Base-by-base conservation (phyloP, 176 grass and related monocot species). In the Oryza nivara region DNA sequence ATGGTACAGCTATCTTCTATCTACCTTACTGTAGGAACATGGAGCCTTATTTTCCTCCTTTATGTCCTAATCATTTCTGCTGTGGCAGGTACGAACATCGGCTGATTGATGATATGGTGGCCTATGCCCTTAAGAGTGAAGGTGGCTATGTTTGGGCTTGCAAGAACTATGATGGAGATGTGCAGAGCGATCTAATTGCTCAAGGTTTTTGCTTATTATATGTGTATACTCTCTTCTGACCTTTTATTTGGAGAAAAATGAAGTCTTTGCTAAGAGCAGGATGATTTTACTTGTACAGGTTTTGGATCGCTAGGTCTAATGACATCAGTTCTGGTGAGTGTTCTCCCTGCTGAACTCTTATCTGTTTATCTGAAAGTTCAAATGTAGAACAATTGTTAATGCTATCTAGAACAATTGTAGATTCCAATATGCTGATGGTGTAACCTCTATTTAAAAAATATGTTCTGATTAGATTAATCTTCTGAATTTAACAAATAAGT, bases 101-200 rank as follows among this genome's bases (percentile, higher is more conserved):
- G 11, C 83, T 98, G 10, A 98, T 98, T 80, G 96, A 98, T 92
- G 96, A 98, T 86, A 98, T 98, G 96, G 96, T 98, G 75, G 96
- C 96, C 17, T 98, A 98, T 68, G 92, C 95, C 8, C 72, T 98
- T 38, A 97, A 97, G 79, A 98, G 92, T 72, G 92, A 98, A 80
- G 95, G 95, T 80, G 95, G 92, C 30, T 98, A 98, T 78, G 92
- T 98, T 6, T 98, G 95, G 95, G 95, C 95, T 84, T 98, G 95
- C 91, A 98, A 98, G 83, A 95, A 98, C 23, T 98, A 98, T 74
- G 91, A 97, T 85, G 95, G 95, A 81, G 95, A 98, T 88, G 91
- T 95, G 67, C 91, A 98, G 65, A 98, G 95, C 52, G 92, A 98
- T 89, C 88, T 95, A 78, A 83, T 98, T 51, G 96, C 96, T 87